Percentiles rank a stretch among this genome's conserved stretches.
Evolutionary conservation across 2,329 filamentous ascomycete genomes (phyloP).

Genomic region (Shiraia bambusicola): DNA sequence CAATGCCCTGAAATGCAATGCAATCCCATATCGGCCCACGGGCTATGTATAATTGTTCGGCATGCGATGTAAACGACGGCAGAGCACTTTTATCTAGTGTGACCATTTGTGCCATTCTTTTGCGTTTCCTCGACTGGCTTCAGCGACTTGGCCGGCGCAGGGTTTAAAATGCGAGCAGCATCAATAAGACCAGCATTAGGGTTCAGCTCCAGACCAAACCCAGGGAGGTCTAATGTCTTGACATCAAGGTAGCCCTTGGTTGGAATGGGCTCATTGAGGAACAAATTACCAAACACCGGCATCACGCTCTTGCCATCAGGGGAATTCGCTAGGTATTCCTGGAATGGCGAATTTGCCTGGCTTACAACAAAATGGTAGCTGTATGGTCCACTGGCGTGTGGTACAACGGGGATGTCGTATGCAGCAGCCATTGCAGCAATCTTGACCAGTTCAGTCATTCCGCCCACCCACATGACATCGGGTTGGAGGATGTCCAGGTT

Average conservation of each 20-base stretch:
- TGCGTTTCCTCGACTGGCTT: slow-evolving; percentile 27
- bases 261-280: slow-evolving; percentile 87
- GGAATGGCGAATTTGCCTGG: slow-evolving; percentile 90
- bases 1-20: too few species aligned
- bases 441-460: slow-evolving; percentile 87
- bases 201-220: slow-evolving; percentile 86
- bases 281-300: slow-evolving; percentile 89
- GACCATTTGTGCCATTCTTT: slow-evolving; percentile 8
- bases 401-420: slow-evolving; percentile 92
- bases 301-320: slow-evolving; percentile 86
- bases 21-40: too few species aligned
- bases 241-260: slow-evolving; percentile 78
- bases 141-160: slow-evolving; percentile 54
- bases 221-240: slow-evolving; percentile 79
- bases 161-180: slow-evolving; percentile 70
- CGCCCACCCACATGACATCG: slow-evolving; percentile 96
- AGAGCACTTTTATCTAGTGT: slow-evolving; percentile 10
- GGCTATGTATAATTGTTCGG: too few species aligned
- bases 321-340: slow-evolving; percentile 93
- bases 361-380: slow-evolving; percentile 96
- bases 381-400: slow-evolving; percentile 92
- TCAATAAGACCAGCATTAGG: slow-evolving; percentile 78
- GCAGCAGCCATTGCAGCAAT: slow-evolving; percentile 85
- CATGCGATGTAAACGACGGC: not conserved
- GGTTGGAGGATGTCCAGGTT: slow-evolving; percentile 94